Base-by-base conservation (phyloP, 1,284 basidiomycete species). In the Moniliophthora roreri region DNA sequence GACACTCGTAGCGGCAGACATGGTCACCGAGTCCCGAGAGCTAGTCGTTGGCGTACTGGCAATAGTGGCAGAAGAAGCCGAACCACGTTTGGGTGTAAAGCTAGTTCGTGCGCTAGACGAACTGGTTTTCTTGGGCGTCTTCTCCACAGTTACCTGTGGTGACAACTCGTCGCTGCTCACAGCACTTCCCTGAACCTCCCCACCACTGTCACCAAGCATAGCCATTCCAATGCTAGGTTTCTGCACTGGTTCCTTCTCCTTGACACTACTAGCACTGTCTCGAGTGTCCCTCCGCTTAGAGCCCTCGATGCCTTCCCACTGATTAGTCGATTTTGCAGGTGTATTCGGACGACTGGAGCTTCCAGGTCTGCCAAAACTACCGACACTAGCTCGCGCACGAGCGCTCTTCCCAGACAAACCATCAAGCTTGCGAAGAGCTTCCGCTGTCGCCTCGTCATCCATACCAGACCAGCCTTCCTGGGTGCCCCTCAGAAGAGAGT, bases 351-450 rank as follows among this genome's bases (percentile, higher is more conserved):
- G 84, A 66, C 89, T 92, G 37, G 81, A 75, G 62, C 81, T 80
- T 8, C 78, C 78, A 40, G 79, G 72, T 40, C 81, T 78, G 57
- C 81, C 82, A 56, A 87, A 78, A 57, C 84, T 83, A 42, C 82
- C 76, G 49, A 89, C 72, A 62, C 87, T 88, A 7, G 86, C 83
- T 55, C 83, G 77, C 13, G 80, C 78, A 51, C 81, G 80, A 16
- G 85, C 81, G 37, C 79, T 85, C 60, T 91, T 93, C 5, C 83
- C 85, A 3, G 85, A 84, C 11, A 98, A 70, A 0, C 96, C 96
- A 63, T 99, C 97, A 21, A 99, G 74, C 71, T 97, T 97, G 51
- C 95, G 84, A 47, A 99, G 77, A 3, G 93, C 93, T 65, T 97
- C 94, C 3, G 86, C 89, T 1, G 96, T 95, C 15, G 88, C 88